Evolutionary conservation across 2,329 filamentous ascomycete genomes (phyloP), one percentile per base, ranked within the genome.

Genomic region (Cladophialophora immunda): DNA sequence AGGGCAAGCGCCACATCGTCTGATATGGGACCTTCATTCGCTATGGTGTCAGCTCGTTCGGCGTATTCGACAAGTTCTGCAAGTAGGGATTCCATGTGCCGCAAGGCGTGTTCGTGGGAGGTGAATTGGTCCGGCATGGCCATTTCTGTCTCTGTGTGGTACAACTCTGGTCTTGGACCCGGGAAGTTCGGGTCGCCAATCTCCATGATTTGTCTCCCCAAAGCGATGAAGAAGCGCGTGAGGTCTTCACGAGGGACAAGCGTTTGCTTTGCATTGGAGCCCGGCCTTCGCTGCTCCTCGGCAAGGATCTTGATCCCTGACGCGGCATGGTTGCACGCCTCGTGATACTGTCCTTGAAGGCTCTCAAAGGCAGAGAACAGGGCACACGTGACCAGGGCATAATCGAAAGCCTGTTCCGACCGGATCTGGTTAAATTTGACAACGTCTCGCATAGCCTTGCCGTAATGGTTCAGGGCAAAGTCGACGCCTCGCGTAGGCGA

Each of bases 291-390:
- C 38, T 68, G 62, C 30, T 64, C 52, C 53, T 70, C 68, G n/a
- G 64, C 65, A n/a, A 71, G 66, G 29, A 79, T 77, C 34, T 74
- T 74, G 9, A 76, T 64, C 4, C 77, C 77, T 27, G 73, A 72
- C 7, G 71, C 71, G 13, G 76, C 72, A 70, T 82, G 80, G 9
- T 73, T 72, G 22, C 80, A 73, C 1, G 84, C 82, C 9, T 80
- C 79, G 4, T 75, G 73, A 52, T 82, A 81, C 65, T 86, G 82
- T 41, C 83, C 82, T 36, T 83, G 83, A 66, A 87, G 77, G 70
- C 85, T 84, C 73, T 87, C 85, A 57, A 86, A 81, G 70, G 84
- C 85, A 27, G 84, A 82, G 68, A 86, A 85, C 25, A 86, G 75
- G 0, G 85, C 73, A 67, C 83, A 85, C 5, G 81, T 81, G 2